Evolutionary conservation across 2,329 filamentous ascomycete species (phyloP).

Genomic region (Apiospora phragmitis): DNA sequence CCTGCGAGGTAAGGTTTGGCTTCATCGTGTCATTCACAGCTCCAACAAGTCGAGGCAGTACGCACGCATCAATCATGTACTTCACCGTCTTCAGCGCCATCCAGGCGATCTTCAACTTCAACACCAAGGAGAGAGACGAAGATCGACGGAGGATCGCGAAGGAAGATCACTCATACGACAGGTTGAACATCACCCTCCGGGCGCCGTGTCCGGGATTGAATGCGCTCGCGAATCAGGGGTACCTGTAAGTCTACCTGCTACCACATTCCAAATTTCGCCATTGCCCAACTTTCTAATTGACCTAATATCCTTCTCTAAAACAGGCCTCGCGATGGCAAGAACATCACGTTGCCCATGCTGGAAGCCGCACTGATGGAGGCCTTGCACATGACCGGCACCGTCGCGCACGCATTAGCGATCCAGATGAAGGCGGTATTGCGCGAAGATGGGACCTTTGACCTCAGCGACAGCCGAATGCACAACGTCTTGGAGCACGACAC

Average conservation of each 20-base stretch:
- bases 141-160: constrained; percentile 13
- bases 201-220: constrained; percentile 32
- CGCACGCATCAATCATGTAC: constrained; percentile 17
- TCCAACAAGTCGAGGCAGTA: background rate
- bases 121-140: constrained; percentile 13
- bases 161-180: constrained; percentile 19
- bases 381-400: constrained; percentile 24
- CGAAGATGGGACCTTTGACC: constrained; percentile 32
- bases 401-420: constrained; percentile 26
- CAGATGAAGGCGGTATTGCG: constrained; percentile 19
- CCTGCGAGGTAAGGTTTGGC: background rate
- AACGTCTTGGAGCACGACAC: constrained; percentile 36
- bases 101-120: constrained; percentile 19
- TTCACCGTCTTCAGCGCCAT: constrained; percentile 17
- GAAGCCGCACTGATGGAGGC: constrained; percentile 29
- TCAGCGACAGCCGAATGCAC: constrained; percentile 31
- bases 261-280: background rate
- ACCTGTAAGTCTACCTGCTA: constrained; percentile 26
- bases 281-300: too few relatives aligned
- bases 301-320: background rate
- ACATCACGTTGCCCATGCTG: constrained; percentile 30
- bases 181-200: constrained; percentile 21
- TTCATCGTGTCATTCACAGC: background rate
- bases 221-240: constrained; percentile 33
- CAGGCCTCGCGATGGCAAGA: constrained; percentile 34